These are phyloP conservation scores for Cryptosporidium meleagridis DNA, from an alignment of 169 alveolate species.

Conservation along the genomic window DNA sequence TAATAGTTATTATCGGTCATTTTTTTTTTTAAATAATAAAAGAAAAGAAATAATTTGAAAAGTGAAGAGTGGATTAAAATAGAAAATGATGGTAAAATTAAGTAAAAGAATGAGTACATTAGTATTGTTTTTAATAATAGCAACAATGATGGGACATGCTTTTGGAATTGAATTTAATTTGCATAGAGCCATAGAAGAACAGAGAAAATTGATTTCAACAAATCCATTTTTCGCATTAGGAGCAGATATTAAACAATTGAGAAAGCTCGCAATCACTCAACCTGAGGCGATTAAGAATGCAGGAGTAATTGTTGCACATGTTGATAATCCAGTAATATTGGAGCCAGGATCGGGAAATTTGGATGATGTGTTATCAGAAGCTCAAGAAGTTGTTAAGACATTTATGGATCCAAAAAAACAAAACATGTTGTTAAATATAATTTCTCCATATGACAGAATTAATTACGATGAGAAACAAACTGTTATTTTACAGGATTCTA, in stretches of 20 bases:
- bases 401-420: constrained; percentile 72
- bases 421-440: constrained; percentile 29
- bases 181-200: constrained; percentile 67
- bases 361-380: constrained; percentile 35
- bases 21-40: neutral
- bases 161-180: constrained; percentile 33
- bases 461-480: constrained; percentile 57
- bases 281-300: constrained; percentile 74
- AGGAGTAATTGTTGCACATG: constrained; percentile 68
- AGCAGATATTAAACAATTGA: constrained; percentile 44
- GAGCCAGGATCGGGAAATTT: constrained; percentile 5
- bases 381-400: constrained; percentile 29
- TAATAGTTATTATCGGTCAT: neutral
- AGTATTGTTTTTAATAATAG: neutral
- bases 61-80: neutral
- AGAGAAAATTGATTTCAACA: constrained; percentile 28
- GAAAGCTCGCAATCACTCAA: constrained; percentile 63
- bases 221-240: constrained; percentile 67
- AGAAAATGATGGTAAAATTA: neutral
- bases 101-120: neutral
- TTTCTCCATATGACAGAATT: constrained; percentile 65
- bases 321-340: constrained; percentile 42
- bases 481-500: constrained; percentile 32
- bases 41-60: neutral
- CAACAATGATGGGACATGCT: neutral